These are phyloP conservation scores for Pyricularia grisea DNA, from an alignment of 2,329 filamentous ascomycete species.

Conservation along the genomic window DNA sequence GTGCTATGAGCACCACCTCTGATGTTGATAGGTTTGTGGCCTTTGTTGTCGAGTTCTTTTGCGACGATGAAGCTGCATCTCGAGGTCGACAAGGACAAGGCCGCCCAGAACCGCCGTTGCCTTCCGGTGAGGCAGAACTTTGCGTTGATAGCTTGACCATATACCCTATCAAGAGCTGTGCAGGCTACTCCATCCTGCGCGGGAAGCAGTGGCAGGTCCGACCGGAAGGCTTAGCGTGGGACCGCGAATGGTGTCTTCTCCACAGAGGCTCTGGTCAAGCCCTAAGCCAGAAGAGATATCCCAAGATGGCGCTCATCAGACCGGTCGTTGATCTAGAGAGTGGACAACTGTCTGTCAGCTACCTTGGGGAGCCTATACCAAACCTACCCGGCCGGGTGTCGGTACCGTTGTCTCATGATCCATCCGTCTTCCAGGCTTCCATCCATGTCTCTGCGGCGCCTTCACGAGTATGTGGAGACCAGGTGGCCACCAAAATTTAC, in stretches of 20 bases:
- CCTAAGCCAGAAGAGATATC: constrained; percentile 81
- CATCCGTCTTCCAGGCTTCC: constrained; percentile 38
- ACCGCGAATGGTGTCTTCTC: constrained; percentile 86
- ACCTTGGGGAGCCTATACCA: constrained; percentile 23
- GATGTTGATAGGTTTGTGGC: constrained; percentile 65
- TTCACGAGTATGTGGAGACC: constrained; percentile 77
- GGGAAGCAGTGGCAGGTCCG: constrained; percentile 64
- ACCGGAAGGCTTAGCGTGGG: constrained; percentile 81
- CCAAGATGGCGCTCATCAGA: constrained; percentile 75
- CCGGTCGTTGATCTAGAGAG: constrained; percentile 63
- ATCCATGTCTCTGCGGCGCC: constrained; percentile 6
- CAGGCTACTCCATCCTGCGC: constrained; percentile 61
- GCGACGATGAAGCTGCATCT: constrained; percentile 10
- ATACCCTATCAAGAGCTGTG: constrained; percentile 94
- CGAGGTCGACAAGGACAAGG: not conserved
- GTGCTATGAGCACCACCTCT: constrained; percentile 73
- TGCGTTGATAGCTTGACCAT: constrained; percentile 40
- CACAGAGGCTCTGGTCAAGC: constrained; percentile 78
- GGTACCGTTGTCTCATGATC: constrained; percentile 60
- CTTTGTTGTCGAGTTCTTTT: constrained; percentile 65
- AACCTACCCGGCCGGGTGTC: constrained; percentile 27
- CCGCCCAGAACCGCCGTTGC: not conserved
- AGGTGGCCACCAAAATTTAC: constrained; percentile 63
- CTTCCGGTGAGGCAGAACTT: not conserved
- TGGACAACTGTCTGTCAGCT: constrained; percentile 55